Evolutionary conservation across 305 asterid species (phyloP).

Genomic region (Solanum hybrid): DNA sequence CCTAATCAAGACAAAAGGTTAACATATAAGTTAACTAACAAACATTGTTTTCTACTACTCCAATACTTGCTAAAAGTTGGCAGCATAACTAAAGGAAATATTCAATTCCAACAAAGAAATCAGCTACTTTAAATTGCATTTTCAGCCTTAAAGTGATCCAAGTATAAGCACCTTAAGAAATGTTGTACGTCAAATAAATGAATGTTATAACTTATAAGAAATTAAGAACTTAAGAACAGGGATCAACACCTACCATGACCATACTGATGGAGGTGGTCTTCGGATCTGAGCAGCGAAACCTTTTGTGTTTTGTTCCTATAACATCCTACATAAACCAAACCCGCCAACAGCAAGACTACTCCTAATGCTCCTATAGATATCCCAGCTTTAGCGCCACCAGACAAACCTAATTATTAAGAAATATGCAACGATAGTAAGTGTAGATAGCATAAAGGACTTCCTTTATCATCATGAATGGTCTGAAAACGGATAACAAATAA

Average conservation of each 20-base stretch:
- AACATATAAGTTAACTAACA: neutral
- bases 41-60: neutral
- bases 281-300: slow-evolving; percentile 37
- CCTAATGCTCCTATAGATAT: slow-evolving; percentile 40
- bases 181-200: neutral
- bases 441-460: slow-evolving; percentile 11
- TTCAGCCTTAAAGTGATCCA: neutral
- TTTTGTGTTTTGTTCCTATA: slow-evolving; percentile 41
- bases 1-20: slow-evolving; percentile 19
- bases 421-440: neutral
- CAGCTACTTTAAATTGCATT: neutral
- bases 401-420: slow-evolving; percentile 45
- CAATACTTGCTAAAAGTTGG: neutral
- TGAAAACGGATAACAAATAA: slow-evolving; percentile 14
- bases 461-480: slow-evolving; percentile 2
- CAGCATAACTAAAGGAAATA: neutral
- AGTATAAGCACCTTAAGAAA: neutral
- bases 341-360: slow-evolving; percentile 39
- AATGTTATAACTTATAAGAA: neutral
- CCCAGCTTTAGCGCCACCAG: slow-evolving; percentile 75
- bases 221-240: neutral
- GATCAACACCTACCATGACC: slow-evolving; percentile 20
- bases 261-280: slow-evolving; percentile 36
- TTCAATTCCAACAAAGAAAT: neutral
- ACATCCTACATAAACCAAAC: slow-evolving; percentile 34